Evolutionary conservation across 306 rosid genomes (phyloP), one percentile per base, ranked within the genome.

Genomic region (Rosa rugosa): DNA sequence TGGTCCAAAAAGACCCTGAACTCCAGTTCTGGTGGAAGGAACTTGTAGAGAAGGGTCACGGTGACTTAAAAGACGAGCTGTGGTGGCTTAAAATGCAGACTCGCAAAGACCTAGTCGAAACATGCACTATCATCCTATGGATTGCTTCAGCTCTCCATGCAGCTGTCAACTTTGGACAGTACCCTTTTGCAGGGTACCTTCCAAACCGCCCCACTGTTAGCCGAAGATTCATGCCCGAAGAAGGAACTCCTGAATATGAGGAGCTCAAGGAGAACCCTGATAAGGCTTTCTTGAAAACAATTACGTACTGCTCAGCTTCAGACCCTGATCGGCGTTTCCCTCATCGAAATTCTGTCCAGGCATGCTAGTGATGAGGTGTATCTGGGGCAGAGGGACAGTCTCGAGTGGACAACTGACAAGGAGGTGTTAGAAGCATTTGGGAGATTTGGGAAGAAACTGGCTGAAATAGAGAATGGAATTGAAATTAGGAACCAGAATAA

Each of bases 121-220:
- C 84, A 11, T 80, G 85, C 80, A 51, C 83, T 64, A 90, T 72
- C 6, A 72, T 87, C 53, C 82, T 90, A 66, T 90, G 91, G 91
- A 91, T 83, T 6, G 84, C 89, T 69, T 91, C 92, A 3, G 94
- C 94, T 12, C 90, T 86, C 72, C 92, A 88, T 57, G 89, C 92
- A 60, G 92, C 94, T 10, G 88, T 89, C 34, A 87, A 89, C 76
- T 89, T 85, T 17, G 91, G 93, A 16, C 88, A 87, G 20, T 89
- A 89, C 23, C 90, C 93, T 1, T 87, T 84, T 47, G 93, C 91
- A 70, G 96, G 93, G 4, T 89, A 81, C 38, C 86, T 84, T 73
- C 81, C 88, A 12, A 89, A 89, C 78, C 85, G 96, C 10, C 91
- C 91, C 46, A 89, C 93, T 3, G 59, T 84, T 0, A 91, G 90